Evolutionary conservation across 306 rosid species (phyloP).

Genomic region (Citrullus mucosospermus): DNA sequence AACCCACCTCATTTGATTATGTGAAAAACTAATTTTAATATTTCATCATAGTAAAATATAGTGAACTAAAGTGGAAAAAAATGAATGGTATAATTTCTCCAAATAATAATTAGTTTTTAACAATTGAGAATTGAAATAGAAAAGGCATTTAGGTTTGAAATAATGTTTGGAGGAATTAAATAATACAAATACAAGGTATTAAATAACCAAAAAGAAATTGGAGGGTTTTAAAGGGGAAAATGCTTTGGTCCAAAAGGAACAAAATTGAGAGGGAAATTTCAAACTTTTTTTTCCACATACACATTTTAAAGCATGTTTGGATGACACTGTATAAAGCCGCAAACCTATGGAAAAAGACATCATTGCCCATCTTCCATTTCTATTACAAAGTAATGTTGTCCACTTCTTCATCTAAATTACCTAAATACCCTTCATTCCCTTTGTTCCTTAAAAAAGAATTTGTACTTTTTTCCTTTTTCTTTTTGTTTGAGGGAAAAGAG

Average conservation of each 20-base stretch:
- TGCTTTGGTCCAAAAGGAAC: background rate
- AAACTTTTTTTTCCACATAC: background rate
- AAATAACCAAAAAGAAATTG: background rate
- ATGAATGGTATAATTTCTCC: too few relatives aligned
- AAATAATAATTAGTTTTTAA: too few relatives aligned
- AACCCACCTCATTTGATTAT: too few relatives aligned
- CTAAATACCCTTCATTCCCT: background rate
- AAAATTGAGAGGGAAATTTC: constrained; percentile 10
- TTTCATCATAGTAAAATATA: too few relatives aligned
- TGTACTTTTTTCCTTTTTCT: background rate
- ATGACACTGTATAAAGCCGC: background rate
- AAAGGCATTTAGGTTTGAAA: too few relatives aligned
- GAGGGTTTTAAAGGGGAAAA: background rate
- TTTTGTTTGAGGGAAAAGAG: background rate
- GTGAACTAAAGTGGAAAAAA: too few relatives aligned
- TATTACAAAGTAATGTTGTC: background rate
- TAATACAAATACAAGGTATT: background rate
- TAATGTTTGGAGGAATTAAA: background rate
- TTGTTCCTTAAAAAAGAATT: background rate
- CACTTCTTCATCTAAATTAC: background rate
- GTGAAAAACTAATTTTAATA: too few relatives aligned
- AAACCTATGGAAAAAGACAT: background rate
- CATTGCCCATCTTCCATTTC: constrained; percentile 6
- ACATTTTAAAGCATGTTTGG: background rate
- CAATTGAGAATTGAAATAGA: too few relatives aligned